phyloP scores from a whole-genome alignment of 202 grass and related monocot species.

The Zoysia matrella region DNA sequence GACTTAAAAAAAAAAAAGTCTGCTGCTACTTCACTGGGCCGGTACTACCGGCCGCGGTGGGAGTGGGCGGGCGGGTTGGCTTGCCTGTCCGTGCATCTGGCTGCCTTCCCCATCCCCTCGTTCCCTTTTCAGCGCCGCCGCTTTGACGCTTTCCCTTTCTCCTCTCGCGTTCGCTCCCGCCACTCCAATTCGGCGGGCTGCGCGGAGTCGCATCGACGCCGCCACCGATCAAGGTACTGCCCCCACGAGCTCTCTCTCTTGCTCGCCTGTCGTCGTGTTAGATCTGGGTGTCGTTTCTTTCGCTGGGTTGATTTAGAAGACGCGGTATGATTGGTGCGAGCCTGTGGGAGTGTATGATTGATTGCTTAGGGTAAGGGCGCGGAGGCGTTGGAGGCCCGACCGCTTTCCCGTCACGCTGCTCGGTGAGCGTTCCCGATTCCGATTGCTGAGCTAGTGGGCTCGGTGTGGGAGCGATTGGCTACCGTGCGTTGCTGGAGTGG shows the following conservation, averaged over 20 bases:
- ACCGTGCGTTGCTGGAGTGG: constrained; percentile 3
- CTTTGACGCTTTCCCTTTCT: constrained; percentile 45
- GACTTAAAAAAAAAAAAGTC: too few species aligned
- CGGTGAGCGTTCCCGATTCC: background rate
- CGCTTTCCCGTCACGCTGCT: background rate
- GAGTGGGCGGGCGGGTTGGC: background rate
- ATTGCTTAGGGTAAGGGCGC: background rate
- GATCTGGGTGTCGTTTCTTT: constrained; percentile 27
- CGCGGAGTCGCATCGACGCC: background rate
- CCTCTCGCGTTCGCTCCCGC: background rate
- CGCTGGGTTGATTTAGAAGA: background rate
- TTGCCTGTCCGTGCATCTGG: constrained; percentile 45
- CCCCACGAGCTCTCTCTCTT: background rate
- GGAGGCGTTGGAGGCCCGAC: background rate
- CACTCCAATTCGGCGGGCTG: constrained; percentile 2
- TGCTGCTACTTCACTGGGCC: too few species aligned
- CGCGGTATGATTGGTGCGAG: background rate
- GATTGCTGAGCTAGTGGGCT: background rate
- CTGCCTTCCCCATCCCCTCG: background rate
- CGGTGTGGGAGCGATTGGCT: background rate
- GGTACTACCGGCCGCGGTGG: constrained; percentile 11
- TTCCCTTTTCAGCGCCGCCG: constrained; percentile 42
- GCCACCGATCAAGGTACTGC: constrained; percentile 22
- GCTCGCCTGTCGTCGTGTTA: background rate
- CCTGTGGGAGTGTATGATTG: background rate